Evolutionary conservation across 179 eudicot genomes (phyloP), one percentile per base, ranked within the genome.

Genomic region (Silene coronaria): DNA sequence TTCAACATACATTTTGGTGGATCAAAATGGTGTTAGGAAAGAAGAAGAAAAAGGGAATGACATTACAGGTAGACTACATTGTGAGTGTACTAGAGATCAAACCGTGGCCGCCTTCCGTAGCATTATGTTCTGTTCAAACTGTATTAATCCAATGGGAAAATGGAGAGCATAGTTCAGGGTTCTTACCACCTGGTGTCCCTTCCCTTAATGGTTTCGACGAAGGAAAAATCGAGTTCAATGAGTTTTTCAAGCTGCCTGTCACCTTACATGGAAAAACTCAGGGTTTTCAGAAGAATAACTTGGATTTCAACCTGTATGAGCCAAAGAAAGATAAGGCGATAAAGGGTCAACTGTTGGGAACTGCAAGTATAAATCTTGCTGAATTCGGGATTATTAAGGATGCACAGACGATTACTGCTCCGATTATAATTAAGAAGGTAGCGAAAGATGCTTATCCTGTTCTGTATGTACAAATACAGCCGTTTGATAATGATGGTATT

Each of bases 51-150:
- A 92, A 87, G 77, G 92, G 84, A 24, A 84, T 74, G 61, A 80
- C 87, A 3, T 75, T 89, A 26, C 90, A 89, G 80, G 86, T 92
- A 26, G 92, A 92, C 55, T 94, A 91, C 84, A 78, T 88, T 63
- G 92, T 94, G 38, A 82, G 84, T 77, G 83, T 94, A 45, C 70
- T 83, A 14, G 94, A 90, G 74, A 90, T 94, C 74, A 94, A 88
- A 80, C 98, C 98, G 38, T 94, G 98, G 97, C 98, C 98, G 36
- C 97, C 98, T 51, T 89, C 94, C 0, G 87, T 88, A n/a, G 85
- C 92, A 32, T 82, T 94, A 34, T 85, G 84, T 85, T 86, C 92
- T 1, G 89, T 94, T 60, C 87, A 87, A 58, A 82, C 91, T 19
- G 91, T 89, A 23, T 67, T 90, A 77, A 90, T 94, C 70, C 94